Evolutionary conservation across 306 rosid species (phyloP), one percentile per base, ranked within the genome.

Genomic region (Gynostemma pentaphyllum): DNA sequence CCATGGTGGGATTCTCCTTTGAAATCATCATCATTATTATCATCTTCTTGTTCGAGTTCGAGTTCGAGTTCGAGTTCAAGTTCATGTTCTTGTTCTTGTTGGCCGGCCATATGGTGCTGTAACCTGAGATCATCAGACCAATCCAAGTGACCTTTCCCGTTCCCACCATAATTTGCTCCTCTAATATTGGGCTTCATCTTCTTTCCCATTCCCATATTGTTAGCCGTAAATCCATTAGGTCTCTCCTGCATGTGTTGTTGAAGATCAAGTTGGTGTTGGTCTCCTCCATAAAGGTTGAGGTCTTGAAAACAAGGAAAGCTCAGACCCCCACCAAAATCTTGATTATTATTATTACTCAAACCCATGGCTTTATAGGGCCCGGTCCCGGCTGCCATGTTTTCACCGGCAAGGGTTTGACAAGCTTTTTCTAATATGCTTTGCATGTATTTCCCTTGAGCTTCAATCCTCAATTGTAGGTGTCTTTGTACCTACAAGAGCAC

Each of bases 371-470:
- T 55, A 42, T 55, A 55, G 42, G 42, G 15, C 5, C 44, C 45
- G 13, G 62, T n/a, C n/a, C n/a, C n/a, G 4, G 16, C 45, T 9
- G 9, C 63, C 45, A 32, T 32, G 44, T 56, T 56, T 19, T 56
- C 63, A 28, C 5, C 96, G 0, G 96, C 95, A 34, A 92, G 99
- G 53, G 96, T 92, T 86, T 92, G 95, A 75, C 89, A 92, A 39
- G 99, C 99, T 70, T 92, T 92, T 74, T 92, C 99, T 67, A 92
- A 72, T 81, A 88, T 92, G 53, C 95, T 88, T 45, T 92, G 99
- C 99, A 92, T 92, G 83, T 92, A 92, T 78, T 92, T 92, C 47
- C 99, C 99, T 80, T 92, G 99, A 45, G 99, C 96, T 68, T 92
- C 99, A 24, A 92, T 92, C 70, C 99, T 83, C 75, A 92, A 71